Base-by-base conservation (phyloP, 1,284 basidiomycete species). In the Boletus hoseneyae region DNA sequence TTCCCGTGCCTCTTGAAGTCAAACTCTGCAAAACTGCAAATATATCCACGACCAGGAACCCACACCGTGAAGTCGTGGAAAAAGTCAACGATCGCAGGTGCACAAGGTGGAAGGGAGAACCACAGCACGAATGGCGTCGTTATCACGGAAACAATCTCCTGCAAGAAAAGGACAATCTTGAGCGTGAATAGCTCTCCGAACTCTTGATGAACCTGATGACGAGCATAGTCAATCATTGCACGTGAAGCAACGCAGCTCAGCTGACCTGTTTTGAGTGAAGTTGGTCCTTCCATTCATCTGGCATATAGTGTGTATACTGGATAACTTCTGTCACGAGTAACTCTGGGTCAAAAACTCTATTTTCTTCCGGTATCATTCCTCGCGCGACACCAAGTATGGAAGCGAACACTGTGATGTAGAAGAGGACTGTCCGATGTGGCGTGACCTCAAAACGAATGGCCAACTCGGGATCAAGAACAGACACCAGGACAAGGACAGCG, bases 1-100 rank as follows among this genome's bases (percentile, higher is more conserved):
- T 93, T 93, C 0, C 92, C 90, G 58, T 96, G 89, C 53, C 93
- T 73, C 67, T 93, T 84, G 69, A 98, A 97, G 68, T 98, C 94
- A 66, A 99, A 99, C 49, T 97, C 95, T 1, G 96, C 97, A 71
- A 98, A 99, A 53, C 90, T 93, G 67, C 97, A 99, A 9, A 99
- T 92, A 63, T 97, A 96, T 10, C 97, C 96, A 3, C 97, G 78
- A 1, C 94, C 93, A 59, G 97, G 95, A 29, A 99, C 90, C 67
- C 98, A 95, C 1, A 99, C 87, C 0, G 93, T 91, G 64, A 97
- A 98, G 71, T 97, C 94, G 42, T 93, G 81, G 78, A 97, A 97
- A 65, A 98, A 97, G 66, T 98, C 95, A 53, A 97, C 80, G 57
- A 97, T 90, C 0, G 85, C 85, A 7, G 89, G 87, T 2, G 95